Conservation (phyloP, 1,139 yeast genomes). For the Hemisphaericaspora xylofermentans region DNA sequence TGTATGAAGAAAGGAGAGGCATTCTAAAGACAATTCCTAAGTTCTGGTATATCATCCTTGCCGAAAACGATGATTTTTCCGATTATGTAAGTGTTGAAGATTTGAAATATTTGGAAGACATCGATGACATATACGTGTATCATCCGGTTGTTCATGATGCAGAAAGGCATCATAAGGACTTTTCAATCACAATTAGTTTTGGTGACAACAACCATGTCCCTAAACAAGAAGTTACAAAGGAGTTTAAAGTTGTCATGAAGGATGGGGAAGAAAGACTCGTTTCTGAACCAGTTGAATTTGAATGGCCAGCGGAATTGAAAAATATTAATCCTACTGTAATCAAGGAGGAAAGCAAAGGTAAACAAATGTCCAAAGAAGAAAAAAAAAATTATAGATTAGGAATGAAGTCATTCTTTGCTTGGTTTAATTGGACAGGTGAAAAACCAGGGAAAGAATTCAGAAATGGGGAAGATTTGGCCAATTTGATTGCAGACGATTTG, state of each 20-base stretch:
- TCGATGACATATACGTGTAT: slow-evolving; percentile 55
- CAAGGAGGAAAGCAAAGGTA: slow-evolving; percentile 30
- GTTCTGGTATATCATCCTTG: slow-evolving; percentile 75
- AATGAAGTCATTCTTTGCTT: slow-evolving; percentile 72
- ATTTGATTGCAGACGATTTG: slow-evolving; percentile 61
- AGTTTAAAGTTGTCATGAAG: slow-evolving; percentile 43
- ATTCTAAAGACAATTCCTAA: slow-evolving; percentile 52
- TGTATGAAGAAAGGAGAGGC: slow-evolving; percentile 50
- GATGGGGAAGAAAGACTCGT: slow-evolving; percentile 53
- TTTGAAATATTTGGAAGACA: slow-evolving; percentile 61
- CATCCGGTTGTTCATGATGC: slow-evolving; percentile 40
- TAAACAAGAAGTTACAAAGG: slow-evolving; percentile 54
- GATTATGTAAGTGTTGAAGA: slow-evolving; percentile 68
- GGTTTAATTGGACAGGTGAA: slow-evolving; percentile 73
- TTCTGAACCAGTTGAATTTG: slow-evolving; percentile 49
- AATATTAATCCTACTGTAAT: slow-evolving; percentile 52
- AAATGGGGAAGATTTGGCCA: slow-evolving; percentile 67
- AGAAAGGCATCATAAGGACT: slow-evolving; percentile 44
- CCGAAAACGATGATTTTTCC: slow-evolving; percentile 74
- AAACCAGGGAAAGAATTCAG: slow-evolving; percentile 75
- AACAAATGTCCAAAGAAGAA: slow-evolving; percentile 45
- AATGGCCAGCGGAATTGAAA: slow-evolving; percentile 62
- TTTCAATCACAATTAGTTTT: slow-evolving; percentile 57
- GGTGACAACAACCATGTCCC: slow-evolving; percentile 36
- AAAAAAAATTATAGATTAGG: slow-evolving; percentile 64